phyloP scores from a whole-genome alignment of 1,139 yeast species.

The Lodderomyces margitis region DNA sequence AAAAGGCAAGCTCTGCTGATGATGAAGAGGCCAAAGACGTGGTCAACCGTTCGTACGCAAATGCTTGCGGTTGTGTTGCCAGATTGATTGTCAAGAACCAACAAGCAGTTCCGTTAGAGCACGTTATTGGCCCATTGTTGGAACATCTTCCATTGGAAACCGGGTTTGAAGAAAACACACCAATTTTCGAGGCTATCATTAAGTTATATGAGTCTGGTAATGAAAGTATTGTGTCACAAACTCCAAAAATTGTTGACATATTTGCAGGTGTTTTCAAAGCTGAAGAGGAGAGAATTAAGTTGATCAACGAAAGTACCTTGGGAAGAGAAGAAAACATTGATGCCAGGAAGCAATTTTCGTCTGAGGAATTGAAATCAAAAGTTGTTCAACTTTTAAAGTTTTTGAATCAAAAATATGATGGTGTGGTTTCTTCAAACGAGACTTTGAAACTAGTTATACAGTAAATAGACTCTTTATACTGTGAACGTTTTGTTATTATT shows the following conservation, averaged over 20 bases:
- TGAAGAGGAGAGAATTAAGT: constrained; percentile 68
- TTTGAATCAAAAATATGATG: constrained; percentile 63
- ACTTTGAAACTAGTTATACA: constrained; percentile 52
- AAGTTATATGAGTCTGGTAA: constrained; percentile 67
- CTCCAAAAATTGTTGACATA: constrained; percentile 64
- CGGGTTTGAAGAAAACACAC: constrained; percentile 90
- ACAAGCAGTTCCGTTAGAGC: constrained; percentile 73
- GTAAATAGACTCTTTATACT: background rate
- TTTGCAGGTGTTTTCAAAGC: constrained; percentile 71
- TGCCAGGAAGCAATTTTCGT: constrained; percentile 74
- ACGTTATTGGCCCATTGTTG: constrained; percentile 74
- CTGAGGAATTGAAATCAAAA: constrained; percentile 59
- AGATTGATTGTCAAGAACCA: constrained; percentile 80
- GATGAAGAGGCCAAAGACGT: constrained; percentile 82
- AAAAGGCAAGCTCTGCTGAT: constrained; percentile 59
- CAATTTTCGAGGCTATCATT: constrained; percentile 77
- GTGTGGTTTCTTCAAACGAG: constrained; percentile 57
- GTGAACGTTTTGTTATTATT: background rate
- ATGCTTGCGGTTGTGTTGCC: constrained; percentile 96
- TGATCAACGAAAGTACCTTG: constrained; percentile 68
- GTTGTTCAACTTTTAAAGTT: constrained; percentile 71
- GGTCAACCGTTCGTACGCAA: constrained; percentile 82
- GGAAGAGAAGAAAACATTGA: constrained; percentile 84
- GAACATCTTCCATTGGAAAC: constrained; percentile 81
- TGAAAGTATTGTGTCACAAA: constrained; percentile 52